Evolutionary conservation across 306 rosid species (phyloP), one percentile per base, ranked within the genome.

Genomic region (Cyclanthera cordifolia): DNA sequence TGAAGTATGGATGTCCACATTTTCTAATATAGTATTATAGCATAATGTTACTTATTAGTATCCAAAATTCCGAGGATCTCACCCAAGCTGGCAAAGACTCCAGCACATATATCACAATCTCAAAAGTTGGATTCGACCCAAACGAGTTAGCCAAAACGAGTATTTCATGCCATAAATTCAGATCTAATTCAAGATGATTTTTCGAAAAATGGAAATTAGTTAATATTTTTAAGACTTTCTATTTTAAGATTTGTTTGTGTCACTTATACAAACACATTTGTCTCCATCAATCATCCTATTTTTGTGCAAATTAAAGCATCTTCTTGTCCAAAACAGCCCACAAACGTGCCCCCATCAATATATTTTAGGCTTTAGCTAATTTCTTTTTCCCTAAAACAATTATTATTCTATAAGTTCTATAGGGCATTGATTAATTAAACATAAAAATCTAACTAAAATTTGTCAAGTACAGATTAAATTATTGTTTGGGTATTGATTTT

Each of bases 191-290:
- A n/a, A n/a, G n/a, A n/a, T n/a, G n/a, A n/a, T n/a, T n/a, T n/a
- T n/a, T n/a, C n/a, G n/a, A n/a, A n/a, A 39, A 10, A 4, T 28
- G 20, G 52, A 64, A 64, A 65, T 45, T 3, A 65, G 14, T 53
- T 3, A 41, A 21, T 9, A 37, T 39, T 19, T 39, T 2, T 2
- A 28, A 2, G 32, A 63, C 14, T 65, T 65, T 65, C 69, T 63
- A 63, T 63, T 63, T 63, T 63, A 20, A 61, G 69, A 63, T 20
- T 63, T 2, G 45, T 45, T 43, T 6, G 45, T 43, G 70, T 65
- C 45, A 63, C 12, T 39, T 3, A 63, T 11, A 12, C 32, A 63
- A 43, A 65, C 53, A 65, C 4, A 23, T 45, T 21, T 6, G 70
- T 64, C 70, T 64, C 53, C 32, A 12, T 64, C 70, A 64, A 64